A percentile compares a stretch with the other conserved stretches of the same genome.
Evolutionary conservation across 768 basidiomycete genomes (phyloP).

Genomic region (Termitomyces titanicus): DNA sequence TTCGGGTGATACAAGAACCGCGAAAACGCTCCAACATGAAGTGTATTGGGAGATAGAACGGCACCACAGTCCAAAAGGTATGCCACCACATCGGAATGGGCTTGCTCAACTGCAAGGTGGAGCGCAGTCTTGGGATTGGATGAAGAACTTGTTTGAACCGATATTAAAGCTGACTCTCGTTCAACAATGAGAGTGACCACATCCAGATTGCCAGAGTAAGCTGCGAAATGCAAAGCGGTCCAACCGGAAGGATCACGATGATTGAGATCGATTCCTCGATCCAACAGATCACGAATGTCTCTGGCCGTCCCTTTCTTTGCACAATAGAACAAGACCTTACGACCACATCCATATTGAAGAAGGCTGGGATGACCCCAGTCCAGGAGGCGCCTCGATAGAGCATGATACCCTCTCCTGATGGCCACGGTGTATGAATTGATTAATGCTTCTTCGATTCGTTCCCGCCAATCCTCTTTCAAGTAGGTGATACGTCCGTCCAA

Average conservation of each 20-base stretch:
- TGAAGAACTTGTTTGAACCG: background rate
- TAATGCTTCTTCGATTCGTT: background rate
- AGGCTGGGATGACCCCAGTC: background rate
- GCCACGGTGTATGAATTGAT: background rate
- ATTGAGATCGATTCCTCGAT: background rate
- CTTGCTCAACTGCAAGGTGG: background rate
- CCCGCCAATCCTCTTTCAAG: background rate
- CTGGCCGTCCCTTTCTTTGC: background rate
- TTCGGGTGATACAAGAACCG: background rate
- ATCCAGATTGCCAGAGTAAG: background rate
- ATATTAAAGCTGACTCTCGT: background rate
- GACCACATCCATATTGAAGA: background rate
- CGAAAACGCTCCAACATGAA: background rate
- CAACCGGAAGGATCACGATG: background rate
- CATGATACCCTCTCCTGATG: background rate
- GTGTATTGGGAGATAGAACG: background rate
- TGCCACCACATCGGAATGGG: background rate
- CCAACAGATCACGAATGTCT: background rate
- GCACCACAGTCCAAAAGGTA: background rate
- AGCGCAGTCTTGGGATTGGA: background rate
- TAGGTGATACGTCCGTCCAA: background rate
- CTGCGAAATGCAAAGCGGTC: background rate
- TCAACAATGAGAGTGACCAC: background rate
- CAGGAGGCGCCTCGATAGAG: background rate
- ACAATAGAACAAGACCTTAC: background rate